Evolutionary conservation across 768 basidiomycete genomes (phyloP).

Genomic region (Heimioporus sp.): DNA sequence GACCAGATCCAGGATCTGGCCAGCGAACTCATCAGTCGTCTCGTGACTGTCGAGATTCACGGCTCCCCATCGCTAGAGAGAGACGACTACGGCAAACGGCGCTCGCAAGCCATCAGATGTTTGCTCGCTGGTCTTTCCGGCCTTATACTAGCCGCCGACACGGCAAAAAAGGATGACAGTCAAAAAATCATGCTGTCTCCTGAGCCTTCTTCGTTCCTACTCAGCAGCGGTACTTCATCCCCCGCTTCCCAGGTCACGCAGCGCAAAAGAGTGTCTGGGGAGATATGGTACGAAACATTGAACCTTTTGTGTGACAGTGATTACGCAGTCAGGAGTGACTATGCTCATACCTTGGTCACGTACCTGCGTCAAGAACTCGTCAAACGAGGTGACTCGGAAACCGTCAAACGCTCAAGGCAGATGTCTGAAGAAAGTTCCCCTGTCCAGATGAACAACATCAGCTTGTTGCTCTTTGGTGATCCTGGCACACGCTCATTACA

Average conservation of each 20-base stretch:
- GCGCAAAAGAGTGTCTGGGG: slow-evolving; percentile 69
- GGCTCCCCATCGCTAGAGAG: slow-evolving; percentile 46
- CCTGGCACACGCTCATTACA: slow-evolving; percentile 70
- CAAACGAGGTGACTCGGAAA: slow-evolving; percentile 48
- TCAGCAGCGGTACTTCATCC: slow-evolving; percentile 25
- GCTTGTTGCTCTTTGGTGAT: slow-evolving; percentile 55
- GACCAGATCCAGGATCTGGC: slow-evolving; percentile 95
- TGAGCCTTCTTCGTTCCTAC: slow-evolving; percentile 23
- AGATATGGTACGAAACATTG: slow-evolving; percentile 90
- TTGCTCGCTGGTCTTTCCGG: slow-evolving; percentile 69
- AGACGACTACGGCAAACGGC: slow-evolving; percentile 39
- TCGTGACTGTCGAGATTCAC: slow-evolving; percentile 68
- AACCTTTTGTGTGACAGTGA: slow-evolving; percentile 80
- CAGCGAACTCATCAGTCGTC: slow-evolving; percentile 74
- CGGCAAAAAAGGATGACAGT: slow-evolving; percentile 24
- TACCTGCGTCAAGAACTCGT: slow-evolving; percentile 79
- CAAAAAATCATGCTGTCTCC: slow-evolving; percentile 12
- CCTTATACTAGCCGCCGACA: slow-evolving; percentile 62
- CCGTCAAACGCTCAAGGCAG: slow-evolving; percentile 43
- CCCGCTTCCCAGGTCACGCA: slow-evolving; percentile 42
- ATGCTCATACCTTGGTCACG: slow-evolving; percentile 66
- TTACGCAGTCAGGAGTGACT: slow-evolving; percentile 76
- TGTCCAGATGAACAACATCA: slow-evolving; percentile 46
- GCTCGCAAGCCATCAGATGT: slow-evolving; percentile 67
- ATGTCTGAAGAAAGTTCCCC: slow-evolving; percentile 46